phyloP scores from a whole-genome alignment of 2,329 filamentous ascomycete species.

The Metarhizium guizhouense region DNA sequence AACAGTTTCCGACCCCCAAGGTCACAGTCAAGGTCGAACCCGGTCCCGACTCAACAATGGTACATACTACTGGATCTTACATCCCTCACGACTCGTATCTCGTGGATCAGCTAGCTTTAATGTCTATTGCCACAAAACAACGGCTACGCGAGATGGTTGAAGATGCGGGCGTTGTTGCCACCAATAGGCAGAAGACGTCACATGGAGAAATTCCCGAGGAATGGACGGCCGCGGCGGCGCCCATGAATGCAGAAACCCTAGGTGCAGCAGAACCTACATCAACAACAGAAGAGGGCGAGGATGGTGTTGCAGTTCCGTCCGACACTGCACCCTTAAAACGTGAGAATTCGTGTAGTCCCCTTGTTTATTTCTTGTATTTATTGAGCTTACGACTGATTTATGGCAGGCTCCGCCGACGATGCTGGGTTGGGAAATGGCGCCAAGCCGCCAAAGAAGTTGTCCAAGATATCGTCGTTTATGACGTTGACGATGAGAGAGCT shows the following conservation, averaged over 20 bases:
- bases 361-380: not conserved
- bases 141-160: slow-evolving; percentile 67
- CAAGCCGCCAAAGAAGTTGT: slow-evolving; percentile 33
- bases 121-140: slow-evolving; percentile 78
- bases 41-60: slow-evolving; percentile 53
- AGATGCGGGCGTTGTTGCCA: slow-evolving; percentile 63
- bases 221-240: slow-evolving; percentile 62
- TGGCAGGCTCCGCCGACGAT: slow-evolving; percentile 31
- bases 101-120: slow-evolving; percentile 71
- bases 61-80: slow-evolving; percentile 57
- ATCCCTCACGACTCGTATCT: slow-evolving; percentile 68
- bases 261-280: slow-evolving; percentile 9
- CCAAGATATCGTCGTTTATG: slow-evolving; percentile 41
- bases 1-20: slow-evolving; percentile 40
- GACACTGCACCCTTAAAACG: slow-evolving; percentile 50
- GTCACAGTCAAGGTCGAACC: slow-evolving; percentile 46
- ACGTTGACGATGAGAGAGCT: slow-evolving; percentile 50
- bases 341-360: slow-evolving; percentile 28
- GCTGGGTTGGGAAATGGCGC: slow-evolving; percentile 27
- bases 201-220: slow-evolving; percentile 72
- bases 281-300: slow-evolving; percentile 31
- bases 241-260: slow-evolving; percentile 31
- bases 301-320: slow-evolving; percentile 32
- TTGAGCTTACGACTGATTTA: not conserved
- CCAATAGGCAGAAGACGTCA: slow-evolving; percentile 65